Evolutionary conservation across 306 rosid genomes (phyloP).

Genomic region (Quercus variabilis): DNA sequence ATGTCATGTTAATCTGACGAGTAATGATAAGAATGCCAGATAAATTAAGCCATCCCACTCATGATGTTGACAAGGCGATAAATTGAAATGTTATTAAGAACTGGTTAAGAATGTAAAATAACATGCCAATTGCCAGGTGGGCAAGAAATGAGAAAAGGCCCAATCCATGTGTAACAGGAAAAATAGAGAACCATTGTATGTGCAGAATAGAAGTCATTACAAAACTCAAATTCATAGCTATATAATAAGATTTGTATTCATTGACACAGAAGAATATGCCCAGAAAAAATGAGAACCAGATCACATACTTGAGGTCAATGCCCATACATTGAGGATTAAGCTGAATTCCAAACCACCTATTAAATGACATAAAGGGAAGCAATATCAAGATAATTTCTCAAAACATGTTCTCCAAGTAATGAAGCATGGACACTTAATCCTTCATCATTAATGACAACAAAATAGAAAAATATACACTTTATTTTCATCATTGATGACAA

Average conservation of each 20-base stretch:
- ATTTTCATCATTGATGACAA: too few species aligned
- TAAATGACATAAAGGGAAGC: slow-evolving; percentile 21
- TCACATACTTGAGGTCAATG: slow-evolving; percentile 95
- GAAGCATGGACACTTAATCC: slow-evolving; percentile 12
- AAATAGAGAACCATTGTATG: neutral
- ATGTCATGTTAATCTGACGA: neutral
- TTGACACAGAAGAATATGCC: neutral
- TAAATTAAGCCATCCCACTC: neutral
- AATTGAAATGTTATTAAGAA: neutral
- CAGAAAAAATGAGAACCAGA: slow-evolving; percentile 21
- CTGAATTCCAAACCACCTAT: slow-evolving; percentile 98
- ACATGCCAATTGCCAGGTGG: neutral
- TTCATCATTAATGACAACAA: neutral
- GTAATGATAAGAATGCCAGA: neutral
- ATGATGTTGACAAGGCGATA: neutral
- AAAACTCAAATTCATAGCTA: neutral
- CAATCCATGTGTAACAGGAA: neutral
- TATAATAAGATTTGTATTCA: neutral
- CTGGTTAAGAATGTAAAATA: neutral
- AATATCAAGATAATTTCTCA: slow-evolving; percentile 16
- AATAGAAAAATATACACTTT: neutral
- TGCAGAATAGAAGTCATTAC: neutral
- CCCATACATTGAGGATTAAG: slow-evolving; percentile 87
- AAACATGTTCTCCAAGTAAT: slow-evolving; percentile 9
- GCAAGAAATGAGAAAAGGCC: neutral